Evolutionary conservation across 768 basidiomycete species (phyloP).

Genomic region (Chiua virens): DNA sequence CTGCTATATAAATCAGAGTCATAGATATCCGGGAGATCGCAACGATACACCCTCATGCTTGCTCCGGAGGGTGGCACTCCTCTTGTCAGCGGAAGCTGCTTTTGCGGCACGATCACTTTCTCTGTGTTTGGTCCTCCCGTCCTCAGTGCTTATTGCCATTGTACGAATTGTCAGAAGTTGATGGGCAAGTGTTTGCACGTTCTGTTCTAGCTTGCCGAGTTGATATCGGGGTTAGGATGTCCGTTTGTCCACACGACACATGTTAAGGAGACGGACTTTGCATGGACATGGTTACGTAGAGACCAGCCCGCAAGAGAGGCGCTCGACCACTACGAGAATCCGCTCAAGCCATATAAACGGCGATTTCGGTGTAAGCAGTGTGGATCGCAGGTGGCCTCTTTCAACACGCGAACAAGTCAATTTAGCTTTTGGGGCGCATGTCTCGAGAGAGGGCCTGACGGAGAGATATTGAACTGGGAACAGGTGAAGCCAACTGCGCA

Average conservation of each 20-base stretch:
- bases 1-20: too few species aligned
- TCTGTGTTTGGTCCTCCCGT: constrained; percentile 47
- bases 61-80: constrained; percentile 9
- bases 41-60: constrained; percentile 3
- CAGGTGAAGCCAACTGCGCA: constrained; percentile 57
- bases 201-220: neutral
- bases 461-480: constrained; percentile 53
- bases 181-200: constrained; percentile 38
- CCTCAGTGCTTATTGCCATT: constrained; percentile 67
- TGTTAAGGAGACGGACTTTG: constrained; percentile 48
- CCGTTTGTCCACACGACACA: constrained; percentile 66
- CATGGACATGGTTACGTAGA: constrained; percentile 40
- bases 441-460: constrained; percentile 52
- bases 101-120: constrained; percentile 55
- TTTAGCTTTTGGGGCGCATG: constrained; percentile 62
- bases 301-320: constrained; percentile 30
- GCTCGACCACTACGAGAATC: constrained; percentile 49
- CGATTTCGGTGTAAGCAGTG: constrained; percentile 65
- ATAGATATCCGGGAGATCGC: too few species aligned
- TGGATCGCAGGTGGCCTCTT: constrained; percentile 52
- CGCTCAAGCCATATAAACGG: constrained; percentile 55
- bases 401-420: constrained; percentile 46
- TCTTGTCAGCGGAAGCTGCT: constrained; percentile 52
- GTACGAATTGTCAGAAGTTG: constrained; percentile 64
- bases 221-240: constrained; percentile 26